Conservation (phyloP, 1,284 basidiomycete genomes). For the Thecaphora thlaspeos region DNA sequence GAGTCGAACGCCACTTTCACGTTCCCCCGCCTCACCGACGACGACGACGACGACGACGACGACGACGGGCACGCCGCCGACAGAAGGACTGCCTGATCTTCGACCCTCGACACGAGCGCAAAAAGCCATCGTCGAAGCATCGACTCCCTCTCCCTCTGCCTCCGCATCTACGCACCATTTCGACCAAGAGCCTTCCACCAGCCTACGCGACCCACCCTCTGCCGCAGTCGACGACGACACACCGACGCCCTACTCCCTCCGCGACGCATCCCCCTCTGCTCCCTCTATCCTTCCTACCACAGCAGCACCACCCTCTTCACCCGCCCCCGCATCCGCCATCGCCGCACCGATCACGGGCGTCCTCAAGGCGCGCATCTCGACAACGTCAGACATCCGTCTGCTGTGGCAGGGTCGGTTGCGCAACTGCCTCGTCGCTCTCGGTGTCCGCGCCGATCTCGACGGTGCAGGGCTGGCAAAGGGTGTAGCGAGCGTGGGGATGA, state of each 20-base stretch:
- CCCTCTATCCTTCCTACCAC: background rate
- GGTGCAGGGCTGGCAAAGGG: constrained; percentile 65
- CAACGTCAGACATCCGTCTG: constrained; percentile 71
- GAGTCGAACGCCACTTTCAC: too few relatives aligned
- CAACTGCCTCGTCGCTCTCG: constrained; percentile 83
- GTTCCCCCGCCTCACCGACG: background rate
- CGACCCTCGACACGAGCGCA: too few relatives aligned
- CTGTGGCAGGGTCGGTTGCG: constrained; percentile 92
- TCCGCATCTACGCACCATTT: background rate
- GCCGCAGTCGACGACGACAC: too few relatives aligned
- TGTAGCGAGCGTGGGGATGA: background rate
- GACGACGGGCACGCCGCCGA: too few relatives aligned
- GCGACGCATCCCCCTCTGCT: background rate
- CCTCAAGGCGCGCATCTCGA: constrained; percentile 82
- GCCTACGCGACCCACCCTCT: background rate
- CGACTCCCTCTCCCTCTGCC: background rate
- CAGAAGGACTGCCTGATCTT: too few relatives aligned
- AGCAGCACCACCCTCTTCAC: background rate
- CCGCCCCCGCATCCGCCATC: background rate
- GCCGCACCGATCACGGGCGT: constrained; percentile 68
- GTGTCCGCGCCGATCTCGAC: constrained; percentile 83
- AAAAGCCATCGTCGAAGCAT: too few relatives aligned
- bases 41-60: too few relatives aligned
- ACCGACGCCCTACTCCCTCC: background rate
- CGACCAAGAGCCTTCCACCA: background rate